A percentile compares a stretch with the other conserved stretches of the same genome.
These are phyloP conservation scores for Epichloe aotearoae DNA, from an alignment of 2,329 filamentous ascomycete genomes.

Conservation along the genomic window DNA sequence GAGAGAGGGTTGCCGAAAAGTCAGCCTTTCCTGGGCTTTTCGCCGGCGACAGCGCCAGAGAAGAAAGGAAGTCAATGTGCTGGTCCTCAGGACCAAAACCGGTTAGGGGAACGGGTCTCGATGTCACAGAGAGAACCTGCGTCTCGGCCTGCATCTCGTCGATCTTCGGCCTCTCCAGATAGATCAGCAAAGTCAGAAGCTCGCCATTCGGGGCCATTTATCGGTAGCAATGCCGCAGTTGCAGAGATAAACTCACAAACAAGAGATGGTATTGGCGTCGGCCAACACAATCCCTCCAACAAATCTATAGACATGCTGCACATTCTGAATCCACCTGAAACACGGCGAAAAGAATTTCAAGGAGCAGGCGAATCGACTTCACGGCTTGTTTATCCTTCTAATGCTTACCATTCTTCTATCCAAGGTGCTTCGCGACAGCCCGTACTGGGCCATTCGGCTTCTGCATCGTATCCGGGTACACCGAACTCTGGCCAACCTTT, in stretches of 20 bases:
- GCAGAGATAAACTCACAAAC: conserved; percentile 11
- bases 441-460: conserved; percentile 15
- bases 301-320: conserved; percentile 23
- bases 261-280: conserved; percentile 11
- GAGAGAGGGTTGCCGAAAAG: conserved; percentile 12
- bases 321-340: conserved; percentile 25
- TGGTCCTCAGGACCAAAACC: conserved; percentile 35
- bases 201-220: conserved; percentile 10
- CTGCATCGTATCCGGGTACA: conserved; percentile 21
- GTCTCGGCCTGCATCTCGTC: conserved; percentile 42
- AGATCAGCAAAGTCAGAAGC: conserved; percentile 19
- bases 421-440: conserved; percentile 14
- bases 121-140: conserved; percentile 51
- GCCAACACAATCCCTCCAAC: conserved; percentile 12
- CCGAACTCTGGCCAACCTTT: conserved; percentile 7
- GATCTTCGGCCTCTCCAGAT: conserved; percentile 31
- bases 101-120: conserved; percentile 45
- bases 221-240: conserved; percentile 12
- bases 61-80: conserved; percentile 39
- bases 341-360: conserved; percentile 11
- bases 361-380: conserved; percentile 7
- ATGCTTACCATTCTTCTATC: conserved; percentile 7
- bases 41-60: conserved; percentile 10
- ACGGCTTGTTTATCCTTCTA: background rate
- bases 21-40: conserved; percentile 12